phyloP scores from a whole-genome alignment of 2,329 filamentous ascomycete genomes.

The Diaporthe citri region DNA sequence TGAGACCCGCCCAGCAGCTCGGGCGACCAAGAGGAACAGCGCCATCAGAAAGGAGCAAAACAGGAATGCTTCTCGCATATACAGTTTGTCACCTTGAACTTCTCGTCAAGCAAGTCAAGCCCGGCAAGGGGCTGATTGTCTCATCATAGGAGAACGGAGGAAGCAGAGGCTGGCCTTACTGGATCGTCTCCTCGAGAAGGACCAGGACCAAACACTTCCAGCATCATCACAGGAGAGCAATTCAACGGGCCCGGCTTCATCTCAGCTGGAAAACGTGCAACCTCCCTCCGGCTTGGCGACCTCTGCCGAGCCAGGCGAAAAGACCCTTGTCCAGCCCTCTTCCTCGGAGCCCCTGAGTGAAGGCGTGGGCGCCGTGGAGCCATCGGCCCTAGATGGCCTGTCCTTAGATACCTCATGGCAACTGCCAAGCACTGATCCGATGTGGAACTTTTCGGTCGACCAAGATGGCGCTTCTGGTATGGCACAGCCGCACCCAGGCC shows the following conservation, averaged over 20 bases:
- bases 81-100: constrained; percentile 39
- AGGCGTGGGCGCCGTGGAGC: neutral
- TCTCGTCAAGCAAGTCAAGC: neutral
- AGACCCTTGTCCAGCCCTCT: neutral
- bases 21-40: constrained; percentile 38
- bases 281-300: neutral
- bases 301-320: neutral
- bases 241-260: neutral
- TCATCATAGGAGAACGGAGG: constrained; percentile 54
- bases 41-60: constrained; percentile 46
- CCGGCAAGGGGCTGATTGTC: constrained; percentile 37
- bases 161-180: constrained; percentile 58
- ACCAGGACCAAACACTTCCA: constrained; percentile 18
- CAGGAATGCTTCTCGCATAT: constrained; percentile 45
- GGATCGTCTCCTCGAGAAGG: constrained; percentile 52
- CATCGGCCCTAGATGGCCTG: neutral
- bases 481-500: no score
- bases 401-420: constrained; percentile 23
- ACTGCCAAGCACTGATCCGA: neutral
- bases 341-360: neutral
- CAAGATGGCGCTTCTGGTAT: neutral
- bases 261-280: neutral
- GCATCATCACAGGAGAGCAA: constrained; percentile 8
- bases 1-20: neutral
- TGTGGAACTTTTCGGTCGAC: neutral